phyloP scores from a whole-genome alignment of 169 alveolate genomes.

The Toxoplasma gondii region DNA sequence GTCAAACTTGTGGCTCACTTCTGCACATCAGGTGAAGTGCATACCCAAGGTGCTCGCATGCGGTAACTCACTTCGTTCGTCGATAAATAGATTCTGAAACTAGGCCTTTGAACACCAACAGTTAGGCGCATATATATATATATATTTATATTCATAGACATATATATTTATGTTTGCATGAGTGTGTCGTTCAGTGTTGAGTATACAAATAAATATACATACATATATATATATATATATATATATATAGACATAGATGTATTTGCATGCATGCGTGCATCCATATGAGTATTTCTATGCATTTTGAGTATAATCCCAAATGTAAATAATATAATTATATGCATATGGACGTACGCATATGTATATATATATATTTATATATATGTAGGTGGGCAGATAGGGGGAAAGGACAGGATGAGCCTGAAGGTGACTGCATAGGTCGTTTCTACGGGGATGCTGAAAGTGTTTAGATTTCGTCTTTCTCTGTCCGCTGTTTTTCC shows the following conservation, averaged over 20 bases:
- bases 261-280: background rate
- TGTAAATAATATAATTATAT: background rate
- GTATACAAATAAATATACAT: background rate
- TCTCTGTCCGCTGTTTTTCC: background rate
- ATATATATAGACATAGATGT: background rate
- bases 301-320: background rate
- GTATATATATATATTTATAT: background rate
- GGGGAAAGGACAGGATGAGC: background rate
- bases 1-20: background rate
- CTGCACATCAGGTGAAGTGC: background rate
- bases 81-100: too few relatives aligned
- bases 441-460: background rate
- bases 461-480: background rate
- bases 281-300: too few relatives aligned
- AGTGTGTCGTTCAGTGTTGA: too few relatives aligned
- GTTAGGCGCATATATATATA: too few relatives aligned
- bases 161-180: too few relatives aligned
- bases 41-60: background rate
- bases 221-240: background rate
- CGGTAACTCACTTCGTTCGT: too few relatives aligned
- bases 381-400: background rate
- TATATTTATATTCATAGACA: too few relatives aligned
- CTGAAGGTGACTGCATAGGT: background rate
- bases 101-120: too few relatives aligned
- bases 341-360: background rate